Conservation (phyloP, 1,284 basidiomycete genomes). For the Melampsora americana region DNA sequence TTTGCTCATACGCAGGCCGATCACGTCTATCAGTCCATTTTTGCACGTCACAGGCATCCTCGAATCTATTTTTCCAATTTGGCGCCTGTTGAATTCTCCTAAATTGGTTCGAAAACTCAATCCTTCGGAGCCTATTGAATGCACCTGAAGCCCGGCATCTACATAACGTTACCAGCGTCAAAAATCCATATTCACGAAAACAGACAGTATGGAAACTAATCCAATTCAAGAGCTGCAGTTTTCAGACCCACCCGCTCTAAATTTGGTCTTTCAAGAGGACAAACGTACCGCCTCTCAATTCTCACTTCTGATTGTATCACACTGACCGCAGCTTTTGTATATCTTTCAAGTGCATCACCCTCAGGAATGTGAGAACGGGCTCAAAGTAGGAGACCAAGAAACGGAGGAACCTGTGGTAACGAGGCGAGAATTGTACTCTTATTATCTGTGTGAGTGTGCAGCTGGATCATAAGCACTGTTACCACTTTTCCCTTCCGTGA, state of each 20-base stretch:
- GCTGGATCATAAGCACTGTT: background rate
- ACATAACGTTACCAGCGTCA: too few relatives aligned
- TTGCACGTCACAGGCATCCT: too few relatives aligned
- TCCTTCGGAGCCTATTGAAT: too few relatives aligned
- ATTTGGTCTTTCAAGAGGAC: background rate
- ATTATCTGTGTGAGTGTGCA: background rate
- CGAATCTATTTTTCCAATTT: too few relatives aligned
- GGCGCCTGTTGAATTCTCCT: too few relatives aligned
- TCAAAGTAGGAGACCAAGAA: background rate
- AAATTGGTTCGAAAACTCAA: too few relatives aligned
- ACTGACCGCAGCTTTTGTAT: background rate
- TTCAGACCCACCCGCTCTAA: background rate
- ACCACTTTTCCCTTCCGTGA: background rate
- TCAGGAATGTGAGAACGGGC: background rate
- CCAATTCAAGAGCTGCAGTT: background rate
- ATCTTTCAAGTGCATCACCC: background rate
- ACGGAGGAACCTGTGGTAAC: slow-evolving; percentile 6
- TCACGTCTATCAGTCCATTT: too few relatives aligned
- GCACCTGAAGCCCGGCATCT: too few relatives aligned
- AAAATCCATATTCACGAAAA: too few relatives aligned
- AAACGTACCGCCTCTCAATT: background rate
- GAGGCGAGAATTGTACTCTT: background rate
- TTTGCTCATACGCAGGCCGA: too few relatives aligned
- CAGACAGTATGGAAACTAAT: background rate
- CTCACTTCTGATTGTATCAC: background rate